These are phyloP conservation scores for Arabis alpina DNA, from an alignment of 345 rosid species.

Conservation along the genomic window DNA sequence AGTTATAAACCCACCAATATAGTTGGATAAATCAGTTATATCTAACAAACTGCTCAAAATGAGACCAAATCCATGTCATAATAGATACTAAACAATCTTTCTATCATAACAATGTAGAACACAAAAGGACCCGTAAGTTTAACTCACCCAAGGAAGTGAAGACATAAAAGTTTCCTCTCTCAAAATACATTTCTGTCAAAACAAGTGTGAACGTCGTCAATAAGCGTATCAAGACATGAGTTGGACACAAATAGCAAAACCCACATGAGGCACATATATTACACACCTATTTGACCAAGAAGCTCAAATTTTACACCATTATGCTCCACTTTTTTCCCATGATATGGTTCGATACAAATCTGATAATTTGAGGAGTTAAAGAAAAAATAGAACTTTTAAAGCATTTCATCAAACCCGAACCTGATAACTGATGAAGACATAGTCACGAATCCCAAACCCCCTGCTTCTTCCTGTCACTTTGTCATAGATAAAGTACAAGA, in stretches of 20 bases:
- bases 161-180: conserved; percentile 93
- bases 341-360: conserved; percentile 83
- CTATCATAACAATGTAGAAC: too few species aligned
- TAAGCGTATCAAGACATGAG: not conserved
- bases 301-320: conserved; percentile 96
- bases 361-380: conserved; percentile 36
- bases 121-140: not conserved
- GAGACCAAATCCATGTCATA: conserved; percentile 5
- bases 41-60: not conserved
- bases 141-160: conserved; percentile 95
- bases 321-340: conserved; percentile 94
- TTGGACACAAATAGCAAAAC: not conserved
- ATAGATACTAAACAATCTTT: not conserved
- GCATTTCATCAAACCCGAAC: too few species aligned
- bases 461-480: too few species aligned
- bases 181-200: conserved; percentile 87
- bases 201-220: not conserved
- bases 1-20: conserved; percentile 26
- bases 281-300: conserved; percentile 92
- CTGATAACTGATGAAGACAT: too few species aligned
- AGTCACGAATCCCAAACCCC: too few species aligned
- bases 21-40: not conserved
- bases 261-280: not conserved
- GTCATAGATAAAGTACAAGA: too few species aligned
- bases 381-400: too few species aligned